Conservation (phyloP, 106 monocot species). For the Iris macrosiphon region DNA sequence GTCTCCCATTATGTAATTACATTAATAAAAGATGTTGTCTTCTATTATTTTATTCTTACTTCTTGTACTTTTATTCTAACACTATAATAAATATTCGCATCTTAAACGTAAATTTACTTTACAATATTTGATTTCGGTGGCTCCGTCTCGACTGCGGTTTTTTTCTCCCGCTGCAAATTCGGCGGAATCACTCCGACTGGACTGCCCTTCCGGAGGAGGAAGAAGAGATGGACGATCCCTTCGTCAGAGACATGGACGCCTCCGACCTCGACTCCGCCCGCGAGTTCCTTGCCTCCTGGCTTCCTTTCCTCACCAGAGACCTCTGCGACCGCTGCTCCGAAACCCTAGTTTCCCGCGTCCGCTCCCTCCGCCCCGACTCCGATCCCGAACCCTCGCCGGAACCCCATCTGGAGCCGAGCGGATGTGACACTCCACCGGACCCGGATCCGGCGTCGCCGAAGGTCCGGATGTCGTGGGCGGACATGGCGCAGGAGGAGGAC, state of each 20-base stretch:
- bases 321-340: slow-evolving; percentile 61
- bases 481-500: slow-evolving; percentile 81
- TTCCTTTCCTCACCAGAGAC: slow-evolving; percentile 68
- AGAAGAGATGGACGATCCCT: slow-evolving; percentile 33
- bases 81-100: no score
- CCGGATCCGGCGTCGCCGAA: slow-evolving; percentile 11
- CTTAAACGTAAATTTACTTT: no score
- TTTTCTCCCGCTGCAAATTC: no score
- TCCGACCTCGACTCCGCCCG: slow-evolving; percentile 61
- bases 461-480: slow-evolving; percentile 71
- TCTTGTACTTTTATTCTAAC: no score
- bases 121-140: no score
- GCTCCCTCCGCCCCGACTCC: slow-evolving; percentile 31
- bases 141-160: no score
- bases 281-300: slow-evolving; percentile 85
- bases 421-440: slow-evolving; percentile 12
- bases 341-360: slow-evolving; percentile 45
- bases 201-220: no score
- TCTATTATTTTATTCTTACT: no score
- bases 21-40: no score
- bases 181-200: no score
- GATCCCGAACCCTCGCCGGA: slow-evolving; percentile 1
- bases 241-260: slow-evolving; percentile 31
- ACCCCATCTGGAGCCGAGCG: slow-evolving; percentile 3
- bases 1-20: no score